Conservation (phyloP, 805 yeast species). For the Metschnikowia amazonensis region DNA sequence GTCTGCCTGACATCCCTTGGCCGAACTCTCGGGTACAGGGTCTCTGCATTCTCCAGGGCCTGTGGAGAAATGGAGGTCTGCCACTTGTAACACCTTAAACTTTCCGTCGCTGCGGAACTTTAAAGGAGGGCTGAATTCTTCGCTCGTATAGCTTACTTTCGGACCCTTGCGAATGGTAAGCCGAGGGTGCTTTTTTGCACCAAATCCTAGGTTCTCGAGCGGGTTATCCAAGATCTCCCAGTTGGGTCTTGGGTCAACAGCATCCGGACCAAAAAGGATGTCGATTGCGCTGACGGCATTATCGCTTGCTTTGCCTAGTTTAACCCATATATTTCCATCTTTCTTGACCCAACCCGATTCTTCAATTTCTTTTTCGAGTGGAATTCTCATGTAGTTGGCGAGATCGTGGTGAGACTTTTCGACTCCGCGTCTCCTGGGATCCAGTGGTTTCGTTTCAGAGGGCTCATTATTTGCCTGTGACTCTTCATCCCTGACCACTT, state of each 20-base stretch:
- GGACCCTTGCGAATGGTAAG: constrained; percentile 37
- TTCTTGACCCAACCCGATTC: constrained; percentile 46
- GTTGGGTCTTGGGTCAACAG: constrained; percentile 70
- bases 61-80: constrained; percentile 89
- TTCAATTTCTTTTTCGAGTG: constrained; percentile 34
- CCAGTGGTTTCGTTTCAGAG: not conserved
- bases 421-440: constrained; percentile 10
- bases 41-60: constrained; percentile 79
- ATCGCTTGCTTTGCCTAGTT: constrained; percentile 40
- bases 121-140: constrained; percentile 28
- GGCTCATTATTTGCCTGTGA: not conserved
- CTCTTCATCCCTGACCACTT: not conserved
- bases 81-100: constrained; percentile 81
- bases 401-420: constrained; percentile 22
- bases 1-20: constrained; percentile 71
- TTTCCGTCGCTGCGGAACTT: constrained; percentile 41
- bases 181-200: constrained; percentile 21
- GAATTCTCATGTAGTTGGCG: constrained; percentile 23
- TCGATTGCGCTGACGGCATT: constrained; percentile 56
- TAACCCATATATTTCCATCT: constrained; percentile 57
- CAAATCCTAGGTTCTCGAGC: constrained; percentile 20
- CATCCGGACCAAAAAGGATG: constrained; percentile 67
- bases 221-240: constrained; percentile 48
- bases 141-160: constrained; percentile 25
- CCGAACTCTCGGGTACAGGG: constrained; percentile 51